A percentile compares a stretch with the other conserved stretches of the same genome.
These are phyloP conservation scores for Solioccasus polychromus DNA, from an alignment of 768 basidiomycete species.

Conservation along the genomic window DNA sequence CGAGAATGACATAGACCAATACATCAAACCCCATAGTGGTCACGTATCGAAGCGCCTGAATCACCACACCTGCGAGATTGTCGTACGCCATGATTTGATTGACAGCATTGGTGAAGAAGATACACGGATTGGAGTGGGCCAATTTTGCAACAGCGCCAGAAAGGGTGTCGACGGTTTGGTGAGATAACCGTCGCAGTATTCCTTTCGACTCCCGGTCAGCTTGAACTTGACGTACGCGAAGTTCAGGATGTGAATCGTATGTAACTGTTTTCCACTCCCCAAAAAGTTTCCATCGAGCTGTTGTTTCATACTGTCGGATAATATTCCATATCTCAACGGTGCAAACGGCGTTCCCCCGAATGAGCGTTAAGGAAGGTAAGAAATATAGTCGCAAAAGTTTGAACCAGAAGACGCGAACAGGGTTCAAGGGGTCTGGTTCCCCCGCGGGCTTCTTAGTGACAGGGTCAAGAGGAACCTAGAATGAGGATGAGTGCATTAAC, in stretches of 20 bases:
- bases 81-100: constrained; percentile 96
- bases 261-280: constrained; percentile 87
- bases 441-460: constrained; percentile 56
- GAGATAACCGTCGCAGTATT: constrained; percentile 82
- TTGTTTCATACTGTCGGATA: constrained; percentile 72
- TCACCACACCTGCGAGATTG: constrained; percentile 85
- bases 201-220: constrained; percentile 87
- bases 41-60: constrained; percentile 84
- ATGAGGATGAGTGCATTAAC: constrained; percentile 6
- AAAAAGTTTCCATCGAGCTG: constrained; percentile 85
- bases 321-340: constrained; percentile 93
- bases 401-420: constrained; percentile 80
- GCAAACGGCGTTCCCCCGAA: constrained; percentile 82
- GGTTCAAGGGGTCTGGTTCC: constrained; percentile 54
- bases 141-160: constrained; percentile 89
- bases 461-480: constrained; percentile 51
- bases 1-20: constrained; percentile 81
- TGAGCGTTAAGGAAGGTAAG: constrained; percentile 83
- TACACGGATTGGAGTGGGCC: constrained; percentile 90
- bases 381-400: constrained; percentile 75
- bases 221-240: constrained; percentile 76
- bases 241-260: constrained; percentile 75
- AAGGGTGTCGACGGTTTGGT: constrained; percentile 78
- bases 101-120: constrained; percentile 86
- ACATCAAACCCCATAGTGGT: constrained; percentile 95